A percentile compares a stretch with the other conserved stretches of the same genome.
phyloP scores from a whole-genome alignment of 495 filamentous ascomycete genomes.

The Hypomontagnella monticulosa region DNA sequence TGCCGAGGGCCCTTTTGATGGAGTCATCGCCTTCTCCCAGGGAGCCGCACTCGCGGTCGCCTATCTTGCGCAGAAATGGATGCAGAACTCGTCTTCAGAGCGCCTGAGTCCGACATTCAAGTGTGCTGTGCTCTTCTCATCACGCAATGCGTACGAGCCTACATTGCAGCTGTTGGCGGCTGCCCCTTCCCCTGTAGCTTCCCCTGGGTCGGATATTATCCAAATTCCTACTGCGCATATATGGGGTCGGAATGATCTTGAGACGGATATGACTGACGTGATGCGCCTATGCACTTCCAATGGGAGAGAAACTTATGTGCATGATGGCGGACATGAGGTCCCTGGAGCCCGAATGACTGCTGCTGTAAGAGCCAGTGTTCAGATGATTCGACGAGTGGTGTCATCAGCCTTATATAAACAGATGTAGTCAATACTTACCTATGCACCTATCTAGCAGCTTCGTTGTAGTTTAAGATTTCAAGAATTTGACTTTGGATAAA shows the following conservation, averaged over 20 bases:
- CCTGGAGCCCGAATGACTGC: not conserved
- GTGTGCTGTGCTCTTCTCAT: conserved; percentile 8
- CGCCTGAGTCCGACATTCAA: conserved; percentile 4
- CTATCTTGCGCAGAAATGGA: conserved; percentile 5
- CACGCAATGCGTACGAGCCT: not conserved
- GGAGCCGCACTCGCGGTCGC: conserved; percentile 7
- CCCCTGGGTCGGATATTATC: not conserved
- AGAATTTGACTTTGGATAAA: no score
- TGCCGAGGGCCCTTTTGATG: conserved; percentile 5
- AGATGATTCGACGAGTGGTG: not conserved
- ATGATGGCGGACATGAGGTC: conserved; percentile 5
- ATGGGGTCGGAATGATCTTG: not conserved
- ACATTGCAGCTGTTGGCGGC: not conserved
- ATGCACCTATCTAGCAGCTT: no score
- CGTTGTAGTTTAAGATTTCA: no score
- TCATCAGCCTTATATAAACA: no score
- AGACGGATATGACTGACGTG: not conserved
- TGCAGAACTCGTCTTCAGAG: not conserved
- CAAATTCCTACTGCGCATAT: conserved; percentile 9
- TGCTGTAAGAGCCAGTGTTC: not conserved
- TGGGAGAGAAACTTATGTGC: not conserved
- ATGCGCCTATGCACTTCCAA: not conserved
- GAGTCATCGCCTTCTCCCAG: conserved; percentile 3
- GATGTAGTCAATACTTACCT: no score
- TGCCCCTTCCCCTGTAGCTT: not conserved